Conservation (phyloP, 140 eudicot species). For the Oenanthe javanica region DNA sequence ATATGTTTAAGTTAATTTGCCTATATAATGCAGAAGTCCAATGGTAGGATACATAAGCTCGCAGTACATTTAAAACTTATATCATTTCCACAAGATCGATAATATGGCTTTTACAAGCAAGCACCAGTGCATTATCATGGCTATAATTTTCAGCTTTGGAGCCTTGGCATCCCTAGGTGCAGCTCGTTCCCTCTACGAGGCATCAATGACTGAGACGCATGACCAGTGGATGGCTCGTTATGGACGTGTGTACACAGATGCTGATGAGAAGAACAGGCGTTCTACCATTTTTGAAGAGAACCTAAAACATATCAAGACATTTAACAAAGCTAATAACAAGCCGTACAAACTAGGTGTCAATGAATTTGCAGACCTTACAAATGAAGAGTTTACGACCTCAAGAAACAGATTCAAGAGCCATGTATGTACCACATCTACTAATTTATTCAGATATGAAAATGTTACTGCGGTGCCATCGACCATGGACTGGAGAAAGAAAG, state of each 20-base stretch:
- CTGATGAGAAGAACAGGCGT: not conserved
- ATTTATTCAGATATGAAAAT: not conserved
- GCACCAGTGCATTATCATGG: not conserved
- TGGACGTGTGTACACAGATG: not conserved
- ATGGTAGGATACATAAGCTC: not conserved
- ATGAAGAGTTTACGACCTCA: not conserved
- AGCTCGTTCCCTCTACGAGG: not conserved
- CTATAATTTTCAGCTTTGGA: not conserved
- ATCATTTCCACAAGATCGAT: not conserved
- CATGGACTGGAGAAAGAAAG: not conserved
- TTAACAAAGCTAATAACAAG: not conserved
- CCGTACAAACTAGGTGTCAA: not conserved
- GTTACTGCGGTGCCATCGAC: not conserved
- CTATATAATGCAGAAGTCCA: too few relatives aligned
- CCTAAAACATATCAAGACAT: not conserved
- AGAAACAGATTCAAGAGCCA: not conserved
- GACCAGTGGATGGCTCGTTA: not conserved
- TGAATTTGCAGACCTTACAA: not conserved
- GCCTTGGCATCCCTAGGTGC: not conserved
- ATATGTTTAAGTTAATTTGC: too few relatives aligned
- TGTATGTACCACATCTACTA: not conserved
- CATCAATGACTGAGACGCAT: not conserved
- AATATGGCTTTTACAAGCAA: not conserved
- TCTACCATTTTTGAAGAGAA: not conserved
- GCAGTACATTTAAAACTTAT: not conserved